Evolutionary conservation across 2,329 filamentous ascomycete species (phyloP), one percentile per base, ranked within the genome.

Genomic region (Aspergillus proliferans): DNA sequence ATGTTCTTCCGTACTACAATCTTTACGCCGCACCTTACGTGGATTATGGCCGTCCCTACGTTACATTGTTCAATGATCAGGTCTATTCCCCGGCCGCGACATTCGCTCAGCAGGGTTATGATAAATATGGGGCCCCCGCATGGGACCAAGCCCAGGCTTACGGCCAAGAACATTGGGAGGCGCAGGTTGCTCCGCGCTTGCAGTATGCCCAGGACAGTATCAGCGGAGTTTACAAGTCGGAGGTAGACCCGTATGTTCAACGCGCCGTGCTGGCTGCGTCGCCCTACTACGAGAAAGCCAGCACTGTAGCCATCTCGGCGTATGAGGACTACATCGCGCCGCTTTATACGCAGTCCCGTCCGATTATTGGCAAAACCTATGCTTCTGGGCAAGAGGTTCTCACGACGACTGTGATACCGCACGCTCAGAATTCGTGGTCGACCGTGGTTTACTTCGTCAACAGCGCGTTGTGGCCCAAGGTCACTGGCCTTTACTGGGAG

Each of bases 1-100:
- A 92, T 67, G 63, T 94, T 28, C 78, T 85, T 59, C 92, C 91
- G 2, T 95, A 94, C 71, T 97, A 96, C 69, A 75, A 92, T 57
- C 70, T 81, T 50, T 95, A 96, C 63, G 85, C 88, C 21, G 86
- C 85, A 5, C 88, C 89, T 2, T 93, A 96, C 64, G 82, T 95
- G 53, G 80, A 91, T 34, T 73, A 82, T 45, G 85, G 81, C 33
- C 82, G 81, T 52, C 92, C 92, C 1, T 95, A 97, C 70, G 70
- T 78, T 47, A 71, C 78, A 18, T 66, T 73, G 19, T 70, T 81
- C 55, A 79, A 83, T 57, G 72, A 77, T 44, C 70, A 77, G 40
- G 74, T 94, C 44, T 81, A 93, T 61, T 73, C 78, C 3, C 93
- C 93, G 0, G 78, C 82, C 3, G 79, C 83, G 49, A 75, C 73